A percentile compares a stretch with the other conserved stretches of the same genome.
These are phyloP conservation scores for Fusarium sp. DNA, from an alignment of 2,329 filamentous ascomycete genomes.

Conservation along the genomic window DNA sequence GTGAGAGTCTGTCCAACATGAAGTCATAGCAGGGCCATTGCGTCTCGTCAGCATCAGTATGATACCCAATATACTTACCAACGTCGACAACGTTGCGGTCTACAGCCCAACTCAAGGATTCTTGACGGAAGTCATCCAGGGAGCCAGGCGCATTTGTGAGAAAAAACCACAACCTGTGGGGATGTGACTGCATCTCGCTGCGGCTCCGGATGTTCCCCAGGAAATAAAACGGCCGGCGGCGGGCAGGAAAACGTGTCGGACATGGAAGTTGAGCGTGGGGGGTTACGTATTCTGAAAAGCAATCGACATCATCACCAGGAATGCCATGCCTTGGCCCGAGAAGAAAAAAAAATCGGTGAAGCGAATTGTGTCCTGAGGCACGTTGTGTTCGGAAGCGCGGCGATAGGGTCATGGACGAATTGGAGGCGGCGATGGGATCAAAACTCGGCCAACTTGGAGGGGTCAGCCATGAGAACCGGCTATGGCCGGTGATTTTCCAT, in stretches of 20 bases:
- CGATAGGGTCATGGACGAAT: conserved; percentile 5
- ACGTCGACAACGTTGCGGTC: conserved; percentile 1
- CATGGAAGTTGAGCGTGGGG: conserved; percentile 4
- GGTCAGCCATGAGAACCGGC: background rate
- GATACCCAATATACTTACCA: background rate
- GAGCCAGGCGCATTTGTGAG: background rate
- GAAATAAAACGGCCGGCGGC: conserved; percentile 28
- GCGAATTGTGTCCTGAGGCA: background rate
- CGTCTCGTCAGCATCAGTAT: background rate
- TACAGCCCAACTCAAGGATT: background rate
- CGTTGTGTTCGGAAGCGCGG: background rate
- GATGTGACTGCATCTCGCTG: conserved; percentile 7
- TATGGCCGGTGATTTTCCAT: conserved; percentile 1
- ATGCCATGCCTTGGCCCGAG: background rate
- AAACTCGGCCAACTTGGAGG: no score
- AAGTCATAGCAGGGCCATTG: conserved; percentile 4
- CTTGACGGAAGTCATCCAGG: background rate
- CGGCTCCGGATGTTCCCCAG: conserved; percentile 36
- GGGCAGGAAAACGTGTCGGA: background rate
- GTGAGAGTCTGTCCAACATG: conserved; percentile 20
- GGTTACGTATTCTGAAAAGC: background rate
- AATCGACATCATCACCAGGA: background rate
- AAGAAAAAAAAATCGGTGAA: conserved; percentile 7
- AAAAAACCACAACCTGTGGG: conserved; percentile 13
- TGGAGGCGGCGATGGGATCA: background rate